Evolutionary conservation across 768 basidiomycete species (phyloP).

Genomic region (Psilocybe tampanensis): DNA sequence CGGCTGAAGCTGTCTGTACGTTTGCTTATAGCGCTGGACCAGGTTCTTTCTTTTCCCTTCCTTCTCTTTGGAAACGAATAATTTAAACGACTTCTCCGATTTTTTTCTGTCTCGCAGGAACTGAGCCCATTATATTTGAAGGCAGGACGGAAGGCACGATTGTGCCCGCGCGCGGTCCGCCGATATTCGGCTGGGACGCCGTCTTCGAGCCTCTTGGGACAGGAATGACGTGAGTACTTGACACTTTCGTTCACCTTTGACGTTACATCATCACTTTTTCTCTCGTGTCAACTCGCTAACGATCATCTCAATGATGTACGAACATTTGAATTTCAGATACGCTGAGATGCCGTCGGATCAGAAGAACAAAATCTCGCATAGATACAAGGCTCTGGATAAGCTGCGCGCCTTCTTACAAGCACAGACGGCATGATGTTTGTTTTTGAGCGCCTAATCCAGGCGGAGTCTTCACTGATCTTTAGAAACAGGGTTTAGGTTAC

Average conservation of each 20-base stretch:
- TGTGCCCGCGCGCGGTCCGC: constrained; percentile 79
- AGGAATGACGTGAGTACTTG: constrained; percentile 81
- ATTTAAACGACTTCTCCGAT: not conserved
- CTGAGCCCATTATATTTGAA: constrained; percentile 76
- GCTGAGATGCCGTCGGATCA: constrained; percentile 72
- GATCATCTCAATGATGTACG: no score
- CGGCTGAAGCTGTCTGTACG: constrained; percentile 91
- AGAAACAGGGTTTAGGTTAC: no score
- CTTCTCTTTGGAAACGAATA: no score
- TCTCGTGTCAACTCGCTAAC: no score
- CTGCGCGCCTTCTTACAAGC: constrained; percentile 51
- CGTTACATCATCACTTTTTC: no score
- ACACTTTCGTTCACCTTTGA: no score
- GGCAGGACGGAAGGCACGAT: constrained; percentile 90
- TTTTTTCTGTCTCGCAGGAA: constrained; percentile 29
- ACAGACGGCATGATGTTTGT: no score
- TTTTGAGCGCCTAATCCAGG: no score
- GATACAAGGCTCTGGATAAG: constrained; percentile 73
- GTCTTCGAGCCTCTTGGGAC: constrained; percentile 79
- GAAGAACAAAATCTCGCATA: constrained; percentile 77
- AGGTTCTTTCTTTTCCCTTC: constrained; percentile 29
- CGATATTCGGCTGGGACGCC: constrained; percentile 90
- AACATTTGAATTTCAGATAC: constrained; percentile 44
- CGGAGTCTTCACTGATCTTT: no score
- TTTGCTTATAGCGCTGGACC: constrained; percentile 94